phyloP scores from a whole-genome alignment of 306 rosid genomes.

The Sechiopsis laciniata region DNA sequence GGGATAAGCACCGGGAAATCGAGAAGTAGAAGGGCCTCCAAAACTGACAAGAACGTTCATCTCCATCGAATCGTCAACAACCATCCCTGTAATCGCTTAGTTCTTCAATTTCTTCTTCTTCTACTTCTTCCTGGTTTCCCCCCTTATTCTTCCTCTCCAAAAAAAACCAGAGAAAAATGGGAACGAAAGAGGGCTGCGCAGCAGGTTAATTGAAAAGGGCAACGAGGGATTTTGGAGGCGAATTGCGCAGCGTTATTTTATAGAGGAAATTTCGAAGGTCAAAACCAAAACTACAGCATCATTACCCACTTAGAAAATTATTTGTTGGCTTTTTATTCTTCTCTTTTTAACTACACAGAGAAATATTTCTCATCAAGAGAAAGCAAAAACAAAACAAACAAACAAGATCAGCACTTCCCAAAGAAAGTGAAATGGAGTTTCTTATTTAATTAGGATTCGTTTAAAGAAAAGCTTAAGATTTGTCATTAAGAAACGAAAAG shows the following conservation, averaged over 20 bases:
- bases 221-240: background rate
- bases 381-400: background rate
- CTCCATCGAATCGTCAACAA: slow-evolving; percentile 62
- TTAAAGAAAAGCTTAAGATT: background rate
- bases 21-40: slow-evolving; percentile 53
- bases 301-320: background rate
- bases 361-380: background rate
- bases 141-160: slow-evolving; percentile 1
- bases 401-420: background rate
- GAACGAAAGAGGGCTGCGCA: background rate
- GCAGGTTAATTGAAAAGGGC: background rate
- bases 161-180: background rate
- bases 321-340: background rate
- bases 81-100: slow-evolving; percentile 29
- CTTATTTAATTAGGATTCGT: background rate
- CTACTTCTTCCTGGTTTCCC: background rate
- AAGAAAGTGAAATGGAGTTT: background rate
- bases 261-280: slow-evolving; percentile 19
- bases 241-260: background rate
- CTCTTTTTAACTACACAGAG: background rate
- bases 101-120: slow-evolving; percentile 13
- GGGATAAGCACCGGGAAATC: slow-evolving; percentile 61
- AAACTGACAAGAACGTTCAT: slow-evolving; percentile 47
- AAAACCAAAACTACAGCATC: slow-evolving; percentile 27
- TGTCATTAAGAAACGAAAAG: background rate